Conservation (phyloP, 768 basidiomycete species). For the Lactifluus volemus region DNA sequence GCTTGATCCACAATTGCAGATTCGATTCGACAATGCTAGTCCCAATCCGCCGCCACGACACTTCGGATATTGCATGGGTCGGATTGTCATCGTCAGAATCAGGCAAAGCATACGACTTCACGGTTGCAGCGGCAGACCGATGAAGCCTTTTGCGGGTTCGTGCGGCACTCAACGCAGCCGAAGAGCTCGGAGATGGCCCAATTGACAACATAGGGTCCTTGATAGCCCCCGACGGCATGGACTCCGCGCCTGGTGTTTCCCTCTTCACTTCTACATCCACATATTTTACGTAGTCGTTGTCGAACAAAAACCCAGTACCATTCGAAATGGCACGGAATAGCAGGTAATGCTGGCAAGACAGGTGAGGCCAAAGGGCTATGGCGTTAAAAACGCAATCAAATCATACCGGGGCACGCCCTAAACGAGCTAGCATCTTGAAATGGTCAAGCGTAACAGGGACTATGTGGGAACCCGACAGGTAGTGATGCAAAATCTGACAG, state of each 20-base stretch:
- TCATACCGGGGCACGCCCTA: constrained; percentile 55
- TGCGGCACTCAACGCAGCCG: constrained; percentile 21
- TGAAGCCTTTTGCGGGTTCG: constrained; percentile 43
- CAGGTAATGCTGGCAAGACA: constrained; percentile 35
- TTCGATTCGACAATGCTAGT: constrained; percentile 35
- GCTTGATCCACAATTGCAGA: constrained; percentile 60
- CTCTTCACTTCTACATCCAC: constrained; percentile 15
- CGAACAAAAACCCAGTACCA: constrained; percentile 62
- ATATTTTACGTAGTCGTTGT: constrained; percentile 52
- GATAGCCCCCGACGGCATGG: constrained; percentile 19
- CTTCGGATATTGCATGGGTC: constrained; percentile 23
- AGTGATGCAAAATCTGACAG: constrained; percentile 24
- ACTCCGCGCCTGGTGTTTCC: constrained; percentile 15
- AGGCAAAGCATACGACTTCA: constrained; percentile 55
- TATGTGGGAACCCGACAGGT: constrained; percentile 26
- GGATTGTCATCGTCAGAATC: constrained; percentile 66
- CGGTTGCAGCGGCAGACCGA: constrained; percentile 41
- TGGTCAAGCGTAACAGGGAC: constrained; percentile 72
- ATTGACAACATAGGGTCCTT: neutral
- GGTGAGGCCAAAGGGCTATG: neutral
- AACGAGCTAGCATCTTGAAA: constrained; percentile 61
- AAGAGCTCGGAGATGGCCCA: constrained; percentile 23
- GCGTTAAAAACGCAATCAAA: constrained; percentile 22
- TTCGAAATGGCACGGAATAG: constrained; percentile 54
- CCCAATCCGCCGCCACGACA: constrained; percentile 28